Evolutionary conservation across 208 protist species (phyloP).

Genomic region (Leishmania turanica): DNA sequence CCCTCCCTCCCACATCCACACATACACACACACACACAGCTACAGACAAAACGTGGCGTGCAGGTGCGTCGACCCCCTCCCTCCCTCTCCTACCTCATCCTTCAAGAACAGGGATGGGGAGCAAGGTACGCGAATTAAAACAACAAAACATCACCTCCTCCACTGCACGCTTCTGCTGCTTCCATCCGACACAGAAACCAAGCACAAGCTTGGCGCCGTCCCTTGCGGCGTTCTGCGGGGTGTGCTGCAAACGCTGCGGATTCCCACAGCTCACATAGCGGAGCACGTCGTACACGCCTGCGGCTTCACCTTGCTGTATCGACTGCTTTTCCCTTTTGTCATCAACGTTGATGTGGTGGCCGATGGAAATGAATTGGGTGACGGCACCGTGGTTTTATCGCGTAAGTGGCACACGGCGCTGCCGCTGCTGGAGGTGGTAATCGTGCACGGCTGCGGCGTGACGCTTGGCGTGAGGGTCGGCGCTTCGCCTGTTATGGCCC

Average conservation of each 20-base stretch:
- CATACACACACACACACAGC: not conserved
- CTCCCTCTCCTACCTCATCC: too few species aligned
- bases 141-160: not conserved
- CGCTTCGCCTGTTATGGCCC: not conserved
- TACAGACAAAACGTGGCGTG: not conserved
- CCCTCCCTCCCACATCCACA: not conserved
- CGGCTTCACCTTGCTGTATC: conserved; percentile 23
- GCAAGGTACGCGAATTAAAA: not conserved
- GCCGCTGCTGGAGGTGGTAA: not conserved
- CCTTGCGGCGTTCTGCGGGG: not conserved
- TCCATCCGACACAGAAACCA: not conserved
- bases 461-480: not conserved
- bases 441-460: not conserved
- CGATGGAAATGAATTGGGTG: not conserved
- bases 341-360: not conserved
- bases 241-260: not conserved
- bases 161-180: not conserved
- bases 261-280: conserved; percentile 9
- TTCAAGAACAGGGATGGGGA: not conserved
- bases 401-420: not conserved
- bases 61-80: not conserved
- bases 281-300: conserved; percentile 13
- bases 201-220: not conserved
- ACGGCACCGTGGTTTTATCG: not conserved
- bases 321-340: not conserved